Conservation (phyloP, 176 grass and related monocot species). For the Lolium multiflorum region DNA sequence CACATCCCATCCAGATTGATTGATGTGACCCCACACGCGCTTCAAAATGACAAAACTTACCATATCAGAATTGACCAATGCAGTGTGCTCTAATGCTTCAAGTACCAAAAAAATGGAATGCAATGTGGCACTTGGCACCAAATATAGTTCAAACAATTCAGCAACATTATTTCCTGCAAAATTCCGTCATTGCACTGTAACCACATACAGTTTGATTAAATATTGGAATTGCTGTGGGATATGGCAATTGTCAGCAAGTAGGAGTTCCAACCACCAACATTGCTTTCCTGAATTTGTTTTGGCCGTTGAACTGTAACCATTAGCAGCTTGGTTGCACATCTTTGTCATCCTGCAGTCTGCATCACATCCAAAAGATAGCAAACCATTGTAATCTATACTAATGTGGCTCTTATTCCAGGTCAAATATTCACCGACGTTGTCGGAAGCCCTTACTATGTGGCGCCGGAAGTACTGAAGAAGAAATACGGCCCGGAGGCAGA, state of each 20-base stretch:
- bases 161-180: not conserved
- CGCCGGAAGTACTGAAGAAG: conserved; percentile 87
- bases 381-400: not conserved
- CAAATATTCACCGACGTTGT: conserved; percentile 90
- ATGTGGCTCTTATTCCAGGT: conserved; percentile 47
- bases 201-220: not conserved
- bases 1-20: not conserved
- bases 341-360: not conserved
- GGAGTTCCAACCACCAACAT: too few relatives aligned
- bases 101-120: too few relatives aligned
- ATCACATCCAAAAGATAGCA: not conserved
- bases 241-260: too few relatives aligned
- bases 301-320: not conserved
- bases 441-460: conserved; percentile 93
- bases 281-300: too few relatives aligned
- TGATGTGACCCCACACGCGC: not conserved
- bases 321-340: not conserved
- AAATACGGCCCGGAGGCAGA: conserved; percentile 86
- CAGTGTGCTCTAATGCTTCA: too few relatives aligned
- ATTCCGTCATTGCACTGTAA: not conserved
- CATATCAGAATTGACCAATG: too few relatives aligned
- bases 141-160: not conserved
- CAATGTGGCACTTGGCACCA: not conserved
- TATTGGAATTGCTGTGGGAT: too few relatives aligned
- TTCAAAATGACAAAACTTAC: too few relatives aligned